phyloP scores from a whole-genome alignment of 768 basidiomycete species.

The Tulasnella sp. region DNA sequence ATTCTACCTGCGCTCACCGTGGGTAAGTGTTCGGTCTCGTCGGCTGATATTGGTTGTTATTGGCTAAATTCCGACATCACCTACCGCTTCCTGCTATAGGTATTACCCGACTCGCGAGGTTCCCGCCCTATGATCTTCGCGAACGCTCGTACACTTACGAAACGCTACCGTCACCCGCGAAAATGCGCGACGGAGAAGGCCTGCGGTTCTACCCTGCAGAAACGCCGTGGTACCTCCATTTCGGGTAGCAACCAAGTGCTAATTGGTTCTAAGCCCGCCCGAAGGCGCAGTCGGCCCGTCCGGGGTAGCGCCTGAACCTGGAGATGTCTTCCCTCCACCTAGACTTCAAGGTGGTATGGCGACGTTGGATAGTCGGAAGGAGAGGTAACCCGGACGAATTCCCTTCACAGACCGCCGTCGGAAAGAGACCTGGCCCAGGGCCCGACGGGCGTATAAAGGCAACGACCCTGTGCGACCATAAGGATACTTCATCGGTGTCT shows the following conservation, averaged over 20 bases:
- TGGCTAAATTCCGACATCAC: background rate
- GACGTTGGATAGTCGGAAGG: background rate
- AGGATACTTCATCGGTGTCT: background rate
- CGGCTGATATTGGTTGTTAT: background rate
- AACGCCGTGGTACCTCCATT: conserved; percentile 7
- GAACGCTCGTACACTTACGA: background rate
- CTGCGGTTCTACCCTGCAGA: background rate
- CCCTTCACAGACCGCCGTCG: background rate
- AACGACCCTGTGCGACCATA: background rate
- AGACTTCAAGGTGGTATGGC: background rate
- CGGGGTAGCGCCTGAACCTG: background rate
- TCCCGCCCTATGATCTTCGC: background rate
- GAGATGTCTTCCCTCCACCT: background rate
- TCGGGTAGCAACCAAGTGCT: background rate
- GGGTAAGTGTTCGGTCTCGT: conserved; percentile 5
- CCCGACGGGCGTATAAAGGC: conserved; percentile 2
- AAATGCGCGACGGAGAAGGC: conserved; percentile 3
- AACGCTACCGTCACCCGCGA: background rate
- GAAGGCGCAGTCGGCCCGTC: background rate
- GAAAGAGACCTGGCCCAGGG: background rate
- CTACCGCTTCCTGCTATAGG: background rate
- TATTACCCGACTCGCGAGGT: background rate
- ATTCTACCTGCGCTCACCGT: conserved; percentile 9
- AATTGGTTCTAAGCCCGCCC: background rate
- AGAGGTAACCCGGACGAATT: background rate